Evolutionary conservation across 345 rosid species (phyloP), one percentile per base, ranked within the genome.

Genomic region (Brassica nigra): DNA sequence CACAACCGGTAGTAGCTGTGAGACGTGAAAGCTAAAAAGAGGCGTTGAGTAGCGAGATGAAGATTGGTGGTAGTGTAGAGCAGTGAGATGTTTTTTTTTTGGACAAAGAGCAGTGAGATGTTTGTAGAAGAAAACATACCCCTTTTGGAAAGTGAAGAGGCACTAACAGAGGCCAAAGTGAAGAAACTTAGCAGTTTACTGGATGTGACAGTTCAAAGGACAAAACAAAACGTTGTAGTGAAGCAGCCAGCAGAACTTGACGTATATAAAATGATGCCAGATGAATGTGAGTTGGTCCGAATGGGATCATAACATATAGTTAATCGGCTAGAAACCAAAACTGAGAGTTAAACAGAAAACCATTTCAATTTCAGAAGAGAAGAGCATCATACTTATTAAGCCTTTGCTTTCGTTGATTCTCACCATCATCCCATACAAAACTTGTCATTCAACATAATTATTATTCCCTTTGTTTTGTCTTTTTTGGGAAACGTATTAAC

Each of bases 381-480:
- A 18, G 18, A 18, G 18, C 18, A 18, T 0, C 18, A 18, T 18
- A 18, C 0, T 18, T 18, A n/a, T n/a, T n/a, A n/a, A 18, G 18
- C 18, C 18, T 18, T 18, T 18, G 29, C 16, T 7, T 54, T 54
- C 59, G 23, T 16, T 54, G 6, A 18, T 11, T 59, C 63, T 59
- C 8, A 59, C 63, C 29, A 16, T 11, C 15, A 10, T 77, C 55
- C 55, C 20, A 70, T 3, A 52, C 27, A 23, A 63, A 52, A 71
- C 23, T 71, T 31, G 66, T 78, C 61, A 67, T 31, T 66, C 77
- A 73, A 47, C 62, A 78, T 58, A 31, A 52, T 55, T 78, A 33
- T 23, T 16, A 23, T 64, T 28, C 44, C 6, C 34, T 57, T 3
- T 57, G 67, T 39, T 29, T 37, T 18, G 73, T 42, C 6, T 57